phyloP scores from a whole-genome alignment of 768 basidiomycete genomes.

The Agaricus blazei region DNA sequence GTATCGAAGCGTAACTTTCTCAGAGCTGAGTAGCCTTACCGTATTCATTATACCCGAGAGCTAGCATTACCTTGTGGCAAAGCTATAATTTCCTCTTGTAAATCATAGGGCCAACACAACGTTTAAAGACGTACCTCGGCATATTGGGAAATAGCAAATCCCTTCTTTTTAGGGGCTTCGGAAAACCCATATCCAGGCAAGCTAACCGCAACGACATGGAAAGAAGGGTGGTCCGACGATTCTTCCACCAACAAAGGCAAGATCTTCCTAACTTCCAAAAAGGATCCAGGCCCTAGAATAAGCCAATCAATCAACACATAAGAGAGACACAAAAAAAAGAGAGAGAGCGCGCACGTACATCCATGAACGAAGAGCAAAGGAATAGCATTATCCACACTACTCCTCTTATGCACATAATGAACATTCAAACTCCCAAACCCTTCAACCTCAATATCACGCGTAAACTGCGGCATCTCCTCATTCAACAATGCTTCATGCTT shows the following conservation, averaged over 20 bases:
- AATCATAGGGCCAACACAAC: neutral
- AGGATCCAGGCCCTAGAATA: slow-evolving; percentile 55
- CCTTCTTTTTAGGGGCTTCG: slow-evolving; percentile 43
- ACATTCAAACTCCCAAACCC: slow-evolving; percentile 37
- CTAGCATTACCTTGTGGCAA: slow-evolving; percentile 42
- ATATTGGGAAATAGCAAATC: slow-evolving; percentile 41
- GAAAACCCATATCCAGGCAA: slow-evolving; percentile 64
- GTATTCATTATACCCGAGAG: slow-evolving; percentile 43
- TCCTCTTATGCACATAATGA: slow-evolving; percentile 55
- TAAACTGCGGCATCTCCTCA: slow-evolving; percentile 48
- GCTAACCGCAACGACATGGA: slow-evolving; percentile 58
- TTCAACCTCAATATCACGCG: slow-evolving; percentile 43
- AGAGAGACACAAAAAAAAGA: neutral
- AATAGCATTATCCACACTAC: slow-evolving; percentile 35
- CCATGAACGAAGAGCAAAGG: slow-evolving; percentile 42
- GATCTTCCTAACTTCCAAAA: slow-evolving; percentile 53
- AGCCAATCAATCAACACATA: neutral
- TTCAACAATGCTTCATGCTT: slow-evolving; percentile 46
- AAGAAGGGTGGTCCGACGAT: slow-evolving; percentile 41
- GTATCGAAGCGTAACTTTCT: neutral
- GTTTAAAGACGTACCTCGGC: slow-evolving; percentile 40
- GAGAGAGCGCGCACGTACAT: slow-evolving; percentile 25
- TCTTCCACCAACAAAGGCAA: slow-evolving; percentile 44
- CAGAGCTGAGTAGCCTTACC: slow-evolving; percentile 21
- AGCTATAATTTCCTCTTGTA: slow-evolving; percentile 21